A percentile compares a stretch with the other conserved stretches of the same genome.
phyloP scores from a whole-genome alignment of 2,329 filamentous ascomycete species.

The Sordariomycetes sp. region DNA sequence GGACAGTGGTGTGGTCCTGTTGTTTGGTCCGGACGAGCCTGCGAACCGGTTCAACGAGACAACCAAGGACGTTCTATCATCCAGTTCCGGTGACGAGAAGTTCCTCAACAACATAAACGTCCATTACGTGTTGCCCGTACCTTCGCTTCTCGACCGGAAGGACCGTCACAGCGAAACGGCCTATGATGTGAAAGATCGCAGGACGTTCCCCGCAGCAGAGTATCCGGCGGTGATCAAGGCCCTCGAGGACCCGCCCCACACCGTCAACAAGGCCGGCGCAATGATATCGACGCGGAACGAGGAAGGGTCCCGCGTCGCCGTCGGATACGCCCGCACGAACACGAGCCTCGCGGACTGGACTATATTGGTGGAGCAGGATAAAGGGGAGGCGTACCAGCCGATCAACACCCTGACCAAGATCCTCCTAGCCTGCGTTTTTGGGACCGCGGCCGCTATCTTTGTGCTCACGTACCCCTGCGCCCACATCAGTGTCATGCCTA shows the following conservation, averaged over 20 bases:
- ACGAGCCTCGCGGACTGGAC: slow-evolving; percentile 70
- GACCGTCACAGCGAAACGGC: slow-evolving; percentile 33
- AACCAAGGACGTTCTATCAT: slow-evolving; percentile 19
- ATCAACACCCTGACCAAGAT: slow-evolving; percentile 69
- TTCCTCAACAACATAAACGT: slow-evolving; percentile 33
- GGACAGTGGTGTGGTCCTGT: slow-evolving; percentile 55
- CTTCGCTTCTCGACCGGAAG: slow-evolving; percentile 20
- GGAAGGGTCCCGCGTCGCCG: slow-evolving; percentile 55
- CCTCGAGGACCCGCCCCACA: slow-evolving; percentile 38
- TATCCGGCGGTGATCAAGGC: slow-evolving; percentile 55
- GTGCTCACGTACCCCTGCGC: slow-evolving; percentile 68
- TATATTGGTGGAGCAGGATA: slow-evolving; percentile 67
- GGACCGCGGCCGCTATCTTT: slow-evolving; percentile 62
- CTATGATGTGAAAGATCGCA: slow-evolving; percentile 20
- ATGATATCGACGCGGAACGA: slow-evolving; percentile 64
- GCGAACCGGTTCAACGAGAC: slow-evolving; percentile 53
- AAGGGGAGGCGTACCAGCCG: slow-evolving; percentile 63
- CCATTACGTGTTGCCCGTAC: slow-evolving; percentile 51
- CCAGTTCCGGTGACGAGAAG: slow-evolving; percentile 21
- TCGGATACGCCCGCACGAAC: slow-evolving; percentile 66
- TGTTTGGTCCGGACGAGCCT: slow-evolving; percentile 55
- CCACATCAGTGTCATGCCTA: slow-evolving; percentile 72
- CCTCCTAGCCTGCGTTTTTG: slow-evolving; percentile 75
- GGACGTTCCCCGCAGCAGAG: slow-evolving; percentile 44
- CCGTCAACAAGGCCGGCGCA: slow-evolving; percentile 58